A percentile compares a stretch with the other conserved stretches of the same genome.
phyloP scores from a whole-genome alignment of 495 filamentous ascomycete species.

The Hypoxylon cercidicola region DNA sequence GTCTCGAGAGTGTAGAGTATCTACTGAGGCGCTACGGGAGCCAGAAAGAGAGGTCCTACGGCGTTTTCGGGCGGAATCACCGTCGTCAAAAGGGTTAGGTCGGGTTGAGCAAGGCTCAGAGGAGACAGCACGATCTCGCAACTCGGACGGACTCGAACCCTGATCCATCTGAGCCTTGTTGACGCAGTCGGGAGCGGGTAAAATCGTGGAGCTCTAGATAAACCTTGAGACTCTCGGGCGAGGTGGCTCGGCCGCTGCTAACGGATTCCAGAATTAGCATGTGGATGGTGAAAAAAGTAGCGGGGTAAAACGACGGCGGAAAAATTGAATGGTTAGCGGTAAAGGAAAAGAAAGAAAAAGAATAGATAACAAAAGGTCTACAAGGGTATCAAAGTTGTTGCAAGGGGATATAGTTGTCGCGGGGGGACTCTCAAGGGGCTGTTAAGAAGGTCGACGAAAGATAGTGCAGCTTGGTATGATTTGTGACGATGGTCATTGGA shows the following conservation, averaged over 20 bases:
- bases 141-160: conserved; percentile 58
- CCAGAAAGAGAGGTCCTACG: conserved; percentile 57
- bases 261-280: conserved; percentile 50
- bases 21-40: conserved; percentile 55
- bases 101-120: conserved; percentile 69
- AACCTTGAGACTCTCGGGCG: conserved; percentile 49
- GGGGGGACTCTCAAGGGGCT: conserved; percentile 23
- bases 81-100: conserved; percentile 66
- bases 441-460: conserved; percentile 18
- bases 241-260: conserved; percentile 49
- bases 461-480: conserved; percentile 19
- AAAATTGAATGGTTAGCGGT: conserved; percentile 9
- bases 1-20: conserved; percentile 47
- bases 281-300: conserved; percentile 42
- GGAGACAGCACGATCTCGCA: conserved; percentile 66
- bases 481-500: conserved; percentile 38
- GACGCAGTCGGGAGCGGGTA: conserved; percentile 26
- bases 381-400: conserved; percentile 29
- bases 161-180: conserved; percentile 62
- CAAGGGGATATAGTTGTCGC: conserved; percentile 26
- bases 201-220: conserved; percentile 47
- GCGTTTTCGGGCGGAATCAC: conserved; percentile 64
- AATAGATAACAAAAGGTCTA: conserved; percentile 14
- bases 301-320: conserved; percentile 38
- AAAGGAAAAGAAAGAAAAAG: conserved; percentile 1